phyloP scores from a whole-genome alignment of 73 alveolate species.

The Paramecium sexaurelia region DNA sequence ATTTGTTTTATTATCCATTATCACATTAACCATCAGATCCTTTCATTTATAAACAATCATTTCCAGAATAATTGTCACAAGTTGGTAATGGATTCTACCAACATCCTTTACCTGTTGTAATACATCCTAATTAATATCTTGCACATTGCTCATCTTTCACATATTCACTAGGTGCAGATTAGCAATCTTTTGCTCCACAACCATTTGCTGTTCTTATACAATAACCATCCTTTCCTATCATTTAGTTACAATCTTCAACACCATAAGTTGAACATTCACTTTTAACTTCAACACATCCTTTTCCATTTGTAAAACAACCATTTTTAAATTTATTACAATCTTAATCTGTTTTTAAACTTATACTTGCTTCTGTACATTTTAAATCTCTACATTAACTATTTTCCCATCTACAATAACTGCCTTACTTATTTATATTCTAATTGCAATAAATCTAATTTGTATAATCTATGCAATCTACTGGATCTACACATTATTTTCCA shows the following conservation, averaged over 20 bases:
- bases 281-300: constrained; percentile 31
- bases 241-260: background rate
- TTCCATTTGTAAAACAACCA: constrained; percentile 35
- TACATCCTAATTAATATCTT: background rate
- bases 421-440: background rate
- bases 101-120: constrained; percentile 20
- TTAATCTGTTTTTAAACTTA: background rate
- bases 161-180: background rate
- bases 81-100: background rate
- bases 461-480: background rate
- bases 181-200: constrained; percentile 1
- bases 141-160: background rate
- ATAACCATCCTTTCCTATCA: constrained; percentile 32
- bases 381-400: background rate
- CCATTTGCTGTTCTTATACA: background rate
- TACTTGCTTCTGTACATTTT: background rate
- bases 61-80: background rate
- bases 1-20: background rate
- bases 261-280: background rate
- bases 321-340: background rate
- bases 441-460: background rate
- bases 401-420: background rate
- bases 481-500: background rate
- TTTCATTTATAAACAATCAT: background rate
- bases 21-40: constrained; percentile 23